Conservation (phyloP, 2,329 filamentous ascomycete genomes). For the Xylariaceae sp. region DNA sequence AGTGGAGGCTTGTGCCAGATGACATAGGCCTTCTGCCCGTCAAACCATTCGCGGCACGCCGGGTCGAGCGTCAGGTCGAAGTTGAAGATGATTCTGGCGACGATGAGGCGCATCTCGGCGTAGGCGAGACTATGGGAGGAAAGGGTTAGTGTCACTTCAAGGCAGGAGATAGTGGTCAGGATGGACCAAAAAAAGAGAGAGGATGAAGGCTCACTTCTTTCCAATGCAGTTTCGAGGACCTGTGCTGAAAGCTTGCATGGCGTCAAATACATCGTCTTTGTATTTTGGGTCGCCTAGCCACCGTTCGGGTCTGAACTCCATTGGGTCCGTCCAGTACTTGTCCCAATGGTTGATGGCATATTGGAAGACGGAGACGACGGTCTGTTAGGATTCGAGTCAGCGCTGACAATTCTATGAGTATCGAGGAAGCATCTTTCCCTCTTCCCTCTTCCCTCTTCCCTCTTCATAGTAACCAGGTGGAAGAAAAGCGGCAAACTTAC, state of each 20-base stretch:
- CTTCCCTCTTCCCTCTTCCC: too few relatives aligned
- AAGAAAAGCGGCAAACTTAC: slow-evolving; percentile 20
- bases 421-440: neutral
- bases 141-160: slow-evolving; percentile 13
- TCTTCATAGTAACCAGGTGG: neutral
- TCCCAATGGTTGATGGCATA: slow-evolving; percentile 36
- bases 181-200: too few relatives aligned
- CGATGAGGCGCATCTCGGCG: slow-evolving; percentile 40
- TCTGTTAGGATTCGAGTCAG: slow-evolving; percentile 27
- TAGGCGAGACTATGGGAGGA: slow-evolving; percentile 35
- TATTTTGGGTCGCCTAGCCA: slow-evolving; percentile 34
- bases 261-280: slow-evolving; percentile 33
- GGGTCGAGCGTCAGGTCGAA: slow-evolving; percentile 37
- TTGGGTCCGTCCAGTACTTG: slow-evolving; percentile 37
- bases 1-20: slow-evolving; percentile 37
- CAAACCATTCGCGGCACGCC: slow-evolving; percentile 30
- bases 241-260: slow-evolving; percentile 37
- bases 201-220: slow-evolving; percentile 37
- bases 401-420: neutral
- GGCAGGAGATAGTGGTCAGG: neutral
- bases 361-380: slow-evolving; percentile 37
- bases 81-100: slow-evolving; percentile 38
- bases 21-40: slow-evolving; percentile 32
- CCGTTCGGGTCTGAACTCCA: slow-evolving; percentile 40
- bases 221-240: slow-evolving; percentile 42